Evolutionary conservation across 371 early-diverging fungal species (phyloP).

Genomic region (Rhizopus delemar): DNA sequence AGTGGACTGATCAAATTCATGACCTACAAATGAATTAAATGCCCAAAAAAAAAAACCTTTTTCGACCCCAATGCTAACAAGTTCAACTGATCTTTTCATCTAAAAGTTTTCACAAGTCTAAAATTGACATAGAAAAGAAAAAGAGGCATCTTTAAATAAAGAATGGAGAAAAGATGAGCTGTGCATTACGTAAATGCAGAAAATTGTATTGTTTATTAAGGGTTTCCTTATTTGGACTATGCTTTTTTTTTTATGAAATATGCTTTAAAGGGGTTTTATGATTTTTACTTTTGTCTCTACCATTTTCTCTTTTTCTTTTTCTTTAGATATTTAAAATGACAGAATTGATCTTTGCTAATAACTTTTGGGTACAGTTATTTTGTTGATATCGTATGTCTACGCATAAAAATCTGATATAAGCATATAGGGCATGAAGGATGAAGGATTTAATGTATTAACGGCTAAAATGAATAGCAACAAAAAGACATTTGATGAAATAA

Average conservation of each 20-base stretch:
- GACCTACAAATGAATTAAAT: too few relatives aligned
- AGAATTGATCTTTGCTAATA: slow-evolving; percentile 38
- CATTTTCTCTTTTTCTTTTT: not conserved
- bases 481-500: slow-evolving; percentile 80
- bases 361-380: slow-evolving; percentile 41
- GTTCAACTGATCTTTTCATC: too few relatives aligned
- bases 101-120: too few relatives aligned
- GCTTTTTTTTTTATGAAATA: not conserved
- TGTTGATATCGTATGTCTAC: not conserved
- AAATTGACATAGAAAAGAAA: too few relatives aligned
- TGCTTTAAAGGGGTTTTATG: not conserved
- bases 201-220: not conserved
- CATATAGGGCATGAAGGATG: slow-evolving; percentile 79
- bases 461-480: slow-evolving; percentile 83
- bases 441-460: slow-evolving; percentile 81
- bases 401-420: not conserved
- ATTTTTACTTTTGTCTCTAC: not conserved
- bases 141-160: too few relatives aligned
- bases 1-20: too few relatives aligned
- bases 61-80: too few relatives aligned
- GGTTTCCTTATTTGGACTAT: not conserved
- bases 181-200: too few relatives aligned
- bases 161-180: too few relatives aligned
- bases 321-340: slow-evolving; percentile 2
- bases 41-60: too few relatives aligned